A percentile compares a stretch with the other conserved stretches of the same genome.
These are phyloP conservation scores for Globisporangium cederbergense DNA, from an alignment of 352 stramenopile genomes.

Conservation along the genomic window DNA sequence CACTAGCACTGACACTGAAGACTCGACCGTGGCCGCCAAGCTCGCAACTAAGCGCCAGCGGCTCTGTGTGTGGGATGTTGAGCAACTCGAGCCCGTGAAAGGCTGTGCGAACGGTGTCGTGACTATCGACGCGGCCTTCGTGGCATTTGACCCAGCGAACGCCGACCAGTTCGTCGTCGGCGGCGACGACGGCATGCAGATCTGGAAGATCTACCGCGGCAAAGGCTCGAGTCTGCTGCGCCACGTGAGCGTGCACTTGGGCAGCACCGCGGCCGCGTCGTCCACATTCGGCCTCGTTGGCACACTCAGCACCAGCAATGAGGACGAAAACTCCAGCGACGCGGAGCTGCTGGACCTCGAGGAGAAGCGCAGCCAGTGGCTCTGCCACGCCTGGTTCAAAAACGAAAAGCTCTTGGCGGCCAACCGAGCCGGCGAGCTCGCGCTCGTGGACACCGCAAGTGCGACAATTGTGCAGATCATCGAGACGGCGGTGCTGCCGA, in stretches of 20 bases:
- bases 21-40: background rate
- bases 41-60: conserved; percentile 10
- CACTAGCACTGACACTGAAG: background rate
- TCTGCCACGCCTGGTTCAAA: conserved; percentile 60
- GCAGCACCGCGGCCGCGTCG: background rate
- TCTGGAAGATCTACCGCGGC: conserved; percentile 65
- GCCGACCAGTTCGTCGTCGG: conserved; percentile 60
- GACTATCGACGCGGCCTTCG: conserved; percentile 33
- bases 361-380: conserved; percentile 41
- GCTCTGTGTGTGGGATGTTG: conserved; percentile 67
- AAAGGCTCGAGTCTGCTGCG: conserved; percentile 29
- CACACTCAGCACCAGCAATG: too few species aligned
- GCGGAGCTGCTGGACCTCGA: conserved; percentile 36
- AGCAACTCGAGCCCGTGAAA: conserved; percentile 42
- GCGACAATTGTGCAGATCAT: conserved; percentile 31
- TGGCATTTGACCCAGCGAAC: conserved; percentile 71
- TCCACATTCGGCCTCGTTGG: background rate
- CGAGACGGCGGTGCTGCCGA: conserved; percentile 26
- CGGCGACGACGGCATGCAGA: conserved; percentile 50
- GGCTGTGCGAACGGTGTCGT: conserved; percentile 35
- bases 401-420: conserved; percentile 39
- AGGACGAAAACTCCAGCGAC: background rate
- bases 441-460: conserved; percentile 40
- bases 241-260: conserved; percentile 18
- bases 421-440: conserved; percentile 52